A percentile compares a stretch with the other conserved stretches of the same genome.
Evolutionary conservation across 306 rosid species (phyloP).

Genomic region (Sechiopsis laciniata): DNA sequence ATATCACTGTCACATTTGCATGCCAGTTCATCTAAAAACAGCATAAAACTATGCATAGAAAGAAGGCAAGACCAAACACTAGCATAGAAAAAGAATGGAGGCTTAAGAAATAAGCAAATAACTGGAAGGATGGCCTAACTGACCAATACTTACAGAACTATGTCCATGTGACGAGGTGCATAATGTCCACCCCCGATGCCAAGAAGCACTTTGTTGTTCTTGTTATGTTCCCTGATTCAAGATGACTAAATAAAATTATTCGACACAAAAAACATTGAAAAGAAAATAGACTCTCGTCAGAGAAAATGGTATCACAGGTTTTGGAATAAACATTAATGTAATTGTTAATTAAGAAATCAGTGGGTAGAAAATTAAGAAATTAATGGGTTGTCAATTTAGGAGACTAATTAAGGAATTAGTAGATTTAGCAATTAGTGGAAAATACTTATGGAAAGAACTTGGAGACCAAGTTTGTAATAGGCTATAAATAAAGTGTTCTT

Average conservation of each 20-base stretch:
- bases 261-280: constrained; percentile 17
- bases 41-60: background rate
- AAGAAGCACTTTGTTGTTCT: constrained; percentile 71
- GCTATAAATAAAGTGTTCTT: too few relatives aligned
- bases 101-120: constrained; percentile 1
- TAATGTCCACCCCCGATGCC: constrained; percentile 98
- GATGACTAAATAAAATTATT: constrained; percentile 17
- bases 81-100: background rate
- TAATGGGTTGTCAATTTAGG: too few relatives aligned
- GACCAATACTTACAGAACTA: constrained; percentile 52
- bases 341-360: too few relatives aligned
- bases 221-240: constrained; percentile 50
- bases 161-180: constrained; percentile 87
- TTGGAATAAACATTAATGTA: too few relatives aligned
- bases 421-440: too few relatives aligned
- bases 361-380: too few relatives aligned
- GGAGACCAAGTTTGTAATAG: too few relatives aligned
- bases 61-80: background rate
- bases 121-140: background rate
- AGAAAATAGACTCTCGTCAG: background rate
- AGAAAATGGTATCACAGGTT: background rate
- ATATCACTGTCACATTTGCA: background rate
- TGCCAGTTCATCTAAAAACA: background rate
- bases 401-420: too few relatives aligned
- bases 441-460: too few relatives aligned